phyloP scores from a whole-genome alignment of 257 asterid genomes.

The Buddleja alternifolia region DNA sequence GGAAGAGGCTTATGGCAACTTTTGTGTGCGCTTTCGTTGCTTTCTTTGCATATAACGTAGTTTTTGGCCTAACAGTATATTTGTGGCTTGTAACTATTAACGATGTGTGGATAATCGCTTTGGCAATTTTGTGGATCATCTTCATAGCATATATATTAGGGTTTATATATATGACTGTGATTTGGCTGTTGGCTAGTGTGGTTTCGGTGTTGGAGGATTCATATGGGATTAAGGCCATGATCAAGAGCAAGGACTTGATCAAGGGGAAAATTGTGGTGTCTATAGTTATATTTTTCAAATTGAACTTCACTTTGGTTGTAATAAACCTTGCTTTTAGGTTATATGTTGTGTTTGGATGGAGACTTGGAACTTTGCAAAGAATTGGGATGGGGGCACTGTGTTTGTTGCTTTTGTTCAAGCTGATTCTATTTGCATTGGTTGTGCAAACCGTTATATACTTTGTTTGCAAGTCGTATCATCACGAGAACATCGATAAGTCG shows the following conservation, averaged over 20 bases:
- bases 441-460: conserved; percentile 63
- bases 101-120: background rate
- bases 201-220: conserved; percentile 64
- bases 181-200: conserved; percentile 73
- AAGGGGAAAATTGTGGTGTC: conserved; percentile 55
- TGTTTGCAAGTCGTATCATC: conserved; percentile 71
- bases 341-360: conserved; percentile 34
- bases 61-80: conserved; percentile 19
- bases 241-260: conserved; percentile 51
- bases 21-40: conserved; percentile 45
- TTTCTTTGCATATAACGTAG: conserved; percentile 39
- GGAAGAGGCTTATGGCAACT: conserved; percentile 65
- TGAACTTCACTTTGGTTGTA: conserved; percentile 28
- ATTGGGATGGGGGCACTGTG: conserved; percentile 47
- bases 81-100: background rate
- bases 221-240: conserved; percentile 58
- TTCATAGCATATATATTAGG: conserved; percentile 35
- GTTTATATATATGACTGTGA: conserved; percentile 47
- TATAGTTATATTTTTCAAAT: conserved; percentile 39
- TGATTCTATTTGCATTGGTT: conserved; percentile 54
- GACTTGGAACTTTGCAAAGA: background rate
- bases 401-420: conserved; percentile 35
- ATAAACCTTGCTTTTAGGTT: conserved; percentile 28
- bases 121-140: conserved; percentile 17
- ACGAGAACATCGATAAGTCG: conserved; percentile 64